Conservation (phyloP, 1,139 yeast species). For the Lodderomyces oxycetoniae region DNA sequence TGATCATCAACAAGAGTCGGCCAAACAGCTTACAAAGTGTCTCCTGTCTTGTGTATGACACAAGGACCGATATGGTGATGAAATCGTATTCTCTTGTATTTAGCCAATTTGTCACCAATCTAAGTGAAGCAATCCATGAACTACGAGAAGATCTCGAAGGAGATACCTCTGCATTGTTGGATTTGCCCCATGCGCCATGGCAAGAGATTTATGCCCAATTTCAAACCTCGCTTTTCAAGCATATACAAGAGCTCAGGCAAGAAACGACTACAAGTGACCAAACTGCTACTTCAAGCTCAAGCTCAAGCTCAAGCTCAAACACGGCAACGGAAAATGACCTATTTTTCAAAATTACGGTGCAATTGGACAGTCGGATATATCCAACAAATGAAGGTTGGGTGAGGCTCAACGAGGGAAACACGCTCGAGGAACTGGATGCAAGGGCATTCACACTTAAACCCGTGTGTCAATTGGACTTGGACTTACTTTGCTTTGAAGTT, state of each 20-base stretch:
- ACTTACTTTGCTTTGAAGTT: constrained; percentile 30
- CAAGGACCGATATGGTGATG: constrained; percentile 16
- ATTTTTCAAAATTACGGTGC: constrained; percentile 30
- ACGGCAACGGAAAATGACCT: constrained; percentile 9
- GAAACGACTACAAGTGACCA: background rate
- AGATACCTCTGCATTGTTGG: constrained; percentile 14
- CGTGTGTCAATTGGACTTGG: constrained; percentile 34
- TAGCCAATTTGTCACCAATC: constrained; percentile 17
- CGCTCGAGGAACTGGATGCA: no score
- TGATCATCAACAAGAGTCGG: constrained; percentile 10
- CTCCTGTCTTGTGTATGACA: constrained; percentile 21
- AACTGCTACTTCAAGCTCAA: background rate
- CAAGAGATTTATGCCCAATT: constrained; percentile 30
- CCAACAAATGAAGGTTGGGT: constrained; percentile 23
- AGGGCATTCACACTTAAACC: constrained; percentile 18
- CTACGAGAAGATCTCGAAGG: constrained; percentile 6
- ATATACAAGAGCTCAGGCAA: constrained; percentile 24
- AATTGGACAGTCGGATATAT: constrained; percentile 23
- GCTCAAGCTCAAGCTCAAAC: background rate
- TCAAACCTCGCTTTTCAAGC: constrained; percentile 27
- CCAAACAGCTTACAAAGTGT: constrained; percentile 11
- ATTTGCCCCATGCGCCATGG: constrained; percentile 30
- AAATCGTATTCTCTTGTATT: constrained; percentile 29
- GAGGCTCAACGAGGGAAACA: constrained; percentile 14
- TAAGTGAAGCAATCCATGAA: constrained; percentile 13